phyloP scores from a whole-genome alignment of 805 yeast genomes.

The Brettanomyces anomalus region DNA sequence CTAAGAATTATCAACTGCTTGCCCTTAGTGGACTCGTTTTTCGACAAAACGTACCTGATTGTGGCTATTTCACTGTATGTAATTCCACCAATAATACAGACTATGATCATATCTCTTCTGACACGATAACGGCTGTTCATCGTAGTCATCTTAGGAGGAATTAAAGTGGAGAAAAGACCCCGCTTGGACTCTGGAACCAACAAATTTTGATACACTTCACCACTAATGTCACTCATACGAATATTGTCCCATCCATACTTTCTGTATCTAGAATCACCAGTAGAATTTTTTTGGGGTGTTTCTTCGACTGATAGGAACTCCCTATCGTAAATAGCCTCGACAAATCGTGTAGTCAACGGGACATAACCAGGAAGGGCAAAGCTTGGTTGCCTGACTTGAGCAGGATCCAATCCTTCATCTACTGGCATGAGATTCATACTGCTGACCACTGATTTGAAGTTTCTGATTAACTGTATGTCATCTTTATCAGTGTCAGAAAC shows the following conservation, averaged over 20 bases:
- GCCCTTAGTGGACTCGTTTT: slow-evolving; percentile 22
- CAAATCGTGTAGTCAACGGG: slow-evolving; percentile 62
- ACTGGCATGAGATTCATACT: slow-evolving; percentile 43
- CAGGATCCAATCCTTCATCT: slow-evolving; percentile 13
- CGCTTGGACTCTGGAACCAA: slow-evolving; percentile 24
- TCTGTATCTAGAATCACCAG: slow-evolving; percentile 4
- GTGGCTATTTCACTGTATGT: slow-evolving; percentile 80
- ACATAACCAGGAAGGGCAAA: slow-evolving; percentile 77
- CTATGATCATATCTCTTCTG: slow-evolving; percentile 27
- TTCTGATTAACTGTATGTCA: slow-evolving; percentile 23
- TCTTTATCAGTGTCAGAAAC: not conserved
- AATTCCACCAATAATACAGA: slow-evolving; percentile 74
- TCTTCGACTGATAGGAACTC: slow-evolving; percentile 27
- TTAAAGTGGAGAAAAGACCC: slow-evolving; percentile 17
- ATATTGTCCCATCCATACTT: slow-evolving; percentile 36
- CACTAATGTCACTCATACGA: slow-evolving; percentile 33
- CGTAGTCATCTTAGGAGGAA: slow-evolving; percentile 16
- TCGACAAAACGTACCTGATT: slow-evolving; percentile 48
- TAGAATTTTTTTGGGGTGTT: not conserved
- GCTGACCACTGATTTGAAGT: slow-evolving; percentile 25
- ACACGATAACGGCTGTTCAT: slow-evolving; percentile 1
- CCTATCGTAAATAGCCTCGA: slow-evolving; percentile 59
- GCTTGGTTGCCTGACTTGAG: slow-evolving; percentile 37
- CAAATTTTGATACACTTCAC: slow-evolving; percentile 24
- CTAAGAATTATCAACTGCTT: slow-evolving; percentile 35